A percentile compares a stretch with the other conserved stretches of the same genome.
These are phyloP conservation scores for Atkinsonella texensis DNA, from an alignment of 2,329 filamentous ascomycete genomes.

Conservation along the genomic window DNA sequence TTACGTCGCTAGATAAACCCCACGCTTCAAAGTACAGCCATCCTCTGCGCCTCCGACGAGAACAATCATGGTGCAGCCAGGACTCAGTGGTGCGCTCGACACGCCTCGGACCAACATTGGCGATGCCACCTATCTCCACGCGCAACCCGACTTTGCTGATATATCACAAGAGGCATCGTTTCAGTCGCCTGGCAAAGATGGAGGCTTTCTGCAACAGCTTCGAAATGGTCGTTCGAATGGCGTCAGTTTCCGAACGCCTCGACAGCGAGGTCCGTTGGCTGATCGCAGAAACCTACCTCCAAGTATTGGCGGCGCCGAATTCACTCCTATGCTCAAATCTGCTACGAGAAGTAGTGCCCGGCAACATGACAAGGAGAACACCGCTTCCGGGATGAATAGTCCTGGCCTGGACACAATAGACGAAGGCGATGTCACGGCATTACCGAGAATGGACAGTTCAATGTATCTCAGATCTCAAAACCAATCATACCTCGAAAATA, in stretches of 20 bases:
- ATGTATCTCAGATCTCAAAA: constrained; percentile 54
- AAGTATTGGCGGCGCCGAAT: constrained; percentile 60
- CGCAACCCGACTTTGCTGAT: constrained; percentile 58
- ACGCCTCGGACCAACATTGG: constrained; percentile 77
- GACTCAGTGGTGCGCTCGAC: constrained; percentile 55
- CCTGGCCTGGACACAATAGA: constrained; percentile 56
- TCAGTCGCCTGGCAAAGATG: constrained; percentile 57
- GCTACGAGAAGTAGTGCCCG: constrained; percentile 61
- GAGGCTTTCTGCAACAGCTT: constrained; percentile 62
- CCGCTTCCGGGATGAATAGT: constrained; percentile 47
- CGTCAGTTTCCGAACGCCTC: constrained; percentile 59
- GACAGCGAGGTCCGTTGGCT: constrained; percentile 54
- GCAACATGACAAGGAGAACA: constrained; percentile 51
- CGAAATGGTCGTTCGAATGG: constrained; percentile 50
- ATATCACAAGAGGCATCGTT: constrained; percentile 84
- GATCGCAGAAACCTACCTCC: constrained; percentile 60
- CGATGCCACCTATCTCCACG: constrained; percentile 69
- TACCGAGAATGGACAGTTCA: constrained; percentile 64
- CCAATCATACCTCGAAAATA: constrained; percentile 54
- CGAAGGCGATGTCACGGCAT: constrained; percentile 61
- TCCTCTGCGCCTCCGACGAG: neutral
- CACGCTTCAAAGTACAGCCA: neutral
- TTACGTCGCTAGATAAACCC: neutral
- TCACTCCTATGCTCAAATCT: constrained; percentile 84
- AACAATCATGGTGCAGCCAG: constrained; percentile 48